Base-by-base conservation (phyloP, 345 rosid genomes). In the Turnera subulata region DNA sequence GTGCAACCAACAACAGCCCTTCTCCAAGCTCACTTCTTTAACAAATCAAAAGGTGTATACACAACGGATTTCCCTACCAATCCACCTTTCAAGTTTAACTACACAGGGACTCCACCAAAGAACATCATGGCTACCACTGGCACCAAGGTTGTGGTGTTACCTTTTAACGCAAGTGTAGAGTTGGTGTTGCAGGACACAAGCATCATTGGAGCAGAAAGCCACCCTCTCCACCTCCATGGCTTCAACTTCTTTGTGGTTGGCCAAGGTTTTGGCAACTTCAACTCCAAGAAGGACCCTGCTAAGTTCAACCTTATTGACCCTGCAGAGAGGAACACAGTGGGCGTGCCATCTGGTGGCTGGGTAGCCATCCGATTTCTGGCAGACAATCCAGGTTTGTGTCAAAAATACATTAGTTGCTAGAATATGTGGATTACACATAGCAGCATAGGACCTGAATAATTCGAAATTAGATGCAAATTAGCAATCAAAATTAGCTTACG, bases 261-360 rank as follows among this genome's bases (percentile, higher is more conserved):
- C 5, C 72, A 59, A 46, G 84, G 84, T 4, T 40, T 68, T 19
- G 84, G 84, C 16, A 79, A 77, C 67, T 82, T 77, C 19, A 33
- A 79, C 57, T 57, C 76, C 22, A 68, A 45, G 21, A 82, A 66
- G 21, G 88, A 82, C 23, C 82, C 79, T 8, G 53, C 64, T 17
- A 79, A 71, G 39, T 82, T 77, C 63, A 77, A 79, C 55, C 70
- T 79, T 16, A 64, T 70, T 18, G 87, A 82, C 58, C 87, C 80
- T 1, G 72, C 75, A 0, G 80, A 79, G 67, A 74, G 84, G 50
- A 82, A 82, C 66, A 79, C 82, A 0, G 65, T 65, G 5, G 75
- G 78, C 1, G 77, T 82, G 38, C 82, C 84, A 1, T 62, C 87
- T 7, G 84, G 82, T 1, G 86, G 86, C n/a, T 82, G 86, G 86